Base-by-base conservation (phyloP, 257 asterid genomes). In the Solanum stenotomum region DNA sequence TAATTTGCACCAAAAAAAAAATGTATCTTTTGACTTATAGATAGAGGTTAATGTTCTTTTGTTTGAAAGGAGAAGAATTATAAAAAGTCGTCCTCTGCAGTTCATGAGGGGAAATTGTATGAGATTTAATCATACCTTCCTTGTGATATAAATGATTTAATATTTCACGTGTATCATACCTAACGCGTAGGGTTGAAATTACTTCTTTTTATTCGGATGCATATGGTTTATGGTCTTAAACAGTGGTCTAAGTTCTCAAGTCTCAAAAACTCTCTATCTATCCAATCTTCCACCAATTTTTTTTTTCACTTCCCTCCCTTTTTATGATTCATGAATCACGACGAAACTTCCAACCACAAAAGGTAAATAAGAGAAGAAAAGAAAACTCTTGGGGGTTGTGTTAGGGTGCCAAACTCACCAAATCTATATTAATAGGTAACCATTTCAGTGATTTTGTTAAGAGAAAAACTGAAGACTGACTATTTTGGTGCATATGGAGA, bases 341-440 rank as follows among this genome's bases (percentile, higher is more conserved):
- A 81, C 82, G 67, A 85, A 86, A 46, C 71, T 20, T 86, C 11
- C 85, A 52, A 44, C 70, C 70, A 82, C 44, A 49, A 82, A 29
- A 16, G 3, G 85, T 25, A 5, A 46, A 38, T 9, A 76, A 25
- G 38, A 22, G 67, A 56, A 31, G 81, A 31, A 2, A 18, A 16
- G 20, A 33, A 3, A 42, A 42, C 85, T 29, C 42, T 29, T 81
- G 31, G 86, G 67, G 65, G 31, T 49, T 82, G 86, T 33, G 86
- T 56, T 81, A 31, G 86, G 70, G 86, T 49, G 29, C 86, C 86
- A 82, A 82, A 82, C 86, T 49, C 86, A 49, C 86, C 86, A 82
- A 82, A 35, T 42, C 40, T 67, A 40, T 67, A 27, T 70, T 42
- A 71, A 79, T 29, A 29, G 75, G 86, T 37, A 34, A 52, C 86